A percentile compares a stretch with the other conserved stretches of the same genome.
These are phyloP conservation scores for Vigna unguiculata DNA, from an alignment of 306 rosid species.

Conservation along the genomic window DNA sequence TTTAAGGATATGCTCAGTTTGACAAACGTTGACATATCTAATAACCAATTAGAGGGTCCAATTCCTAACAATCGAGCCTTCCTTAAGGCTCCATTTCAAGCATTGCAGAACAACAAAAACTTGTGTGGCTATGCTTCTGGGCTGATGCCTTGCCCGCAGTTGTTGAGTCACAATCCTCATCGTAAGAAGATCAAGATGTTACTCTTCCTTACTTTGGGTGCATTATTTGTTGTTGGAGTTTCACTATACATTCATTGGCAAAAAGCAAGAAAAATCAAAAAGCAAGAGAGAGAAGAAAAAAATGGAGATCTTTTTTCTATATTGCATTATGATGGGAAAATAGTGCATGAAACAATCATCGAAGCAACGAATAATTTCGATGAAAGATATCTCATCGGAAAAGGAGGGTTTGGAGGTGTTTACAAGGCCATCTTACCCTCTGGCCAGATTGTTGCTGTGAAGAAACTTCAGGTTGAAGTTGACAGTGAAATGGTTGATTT, in stretches of 20 bases:
- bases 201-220: conserved; percentile 1
- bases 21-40: conserved; percentile 51
- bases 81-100: conserved; percentile 23
- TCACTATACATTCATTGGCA: conserved; percentile 1
- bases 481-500: conserved; percentile 21
- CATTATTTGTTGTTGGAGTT: not conserved
- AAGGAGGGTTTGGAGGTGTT: conserved; percentile 43
- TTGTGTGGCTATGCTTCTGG: conserved; percentile 35
- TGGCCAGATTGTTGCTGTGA: conserved; percentile 45
- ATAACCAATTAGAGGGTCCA: conserved; percentile 43
- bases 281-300: conserved; percentile 11
- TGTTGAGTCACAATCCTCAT: not conserved
- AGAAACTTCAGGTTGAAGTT: conserved; percentile 36
- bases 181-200: not conserved
- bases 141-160: conserved; percentile 21
- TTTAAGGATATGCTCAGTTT: conserved; percentile 49
- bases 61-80: conserved; percentile 42
- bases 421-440: conserved; percentile 43
- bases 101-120: conserved; percentile 32
- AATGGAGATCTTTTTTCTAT: conserved; percentile 23
- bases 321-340: conserved; percentile 40
- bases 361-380: conserved; percentile 49
- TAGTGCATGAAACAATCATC: conserved; percentile 35
- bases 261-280: not conserved
- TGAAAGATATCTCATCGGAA: conserved; percentile 39